Evolutionary conservation across 2,329 filamentous ascomycete genomes (phyloP).

Genomic region (Rhynchosporium agropyri): DNA sequence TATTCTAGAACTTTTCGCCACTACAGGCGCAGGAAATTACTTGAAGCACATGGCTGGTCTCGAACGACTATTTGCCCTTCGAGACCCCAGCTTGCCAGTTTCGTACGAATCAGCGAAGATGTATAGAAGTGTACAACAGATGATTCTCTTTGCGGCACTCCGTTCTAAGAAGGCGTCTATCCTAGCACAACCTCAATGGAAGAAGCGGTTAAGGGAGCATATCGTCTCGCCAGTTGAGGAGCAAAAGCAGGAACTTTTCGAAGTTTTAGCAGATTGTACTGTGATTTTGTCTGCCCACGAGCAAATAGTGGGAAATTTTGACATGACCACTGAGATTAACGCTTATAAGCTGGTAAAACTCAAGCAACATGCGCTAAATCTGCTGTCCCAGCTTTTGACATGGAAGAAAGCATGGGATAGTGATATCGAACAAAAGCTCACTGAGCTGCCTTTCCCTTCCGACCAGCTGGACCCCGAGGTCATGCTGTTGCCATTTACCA

Average conservation of each 20-base stretch:
- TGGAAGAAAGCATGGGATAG: conserved; percentile 23
- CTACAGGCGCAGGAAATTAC: conserved; percentile 36
- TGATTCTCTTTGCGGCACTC: conserved; percentile 21
- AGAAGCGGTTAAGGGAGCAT: conserved; percentile 27
- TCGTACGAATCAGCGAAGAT: conserved; percentile 31
- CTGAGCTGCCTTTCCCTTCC: not conserved
- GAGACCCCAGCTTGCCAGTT: conserved; percentile 26
- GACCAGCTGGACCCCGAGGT: not conserved
- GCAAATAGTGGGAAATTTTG: conserved; percentile 1
- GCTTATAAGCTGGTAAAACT: not conserved
- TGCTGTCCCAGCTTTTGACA: conserved; percentile 15
- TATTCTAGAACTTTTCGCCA: conserved; percentile 39
- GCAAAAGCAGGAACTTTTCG: conserved; percentile 38
- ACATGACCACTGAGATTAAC: not conserved
- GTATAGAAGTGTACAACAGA: conserved; percentile 12
- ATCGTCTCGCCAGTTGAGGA: conserved; percentile 29
- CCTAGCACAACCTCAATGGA: conserved; percentile 39
- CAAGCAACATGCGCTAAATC: conserved; percentile 5
- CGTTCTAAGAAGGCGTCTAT: conserved; percentile 32
- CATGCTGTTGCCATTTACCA: conserved; percentile 13
- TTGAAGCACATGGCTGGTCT: conserved; percentile 41
- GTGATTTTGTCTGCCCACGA: conserved; percentile 34
- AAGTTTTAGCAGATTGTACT: conserved; percentile 41
- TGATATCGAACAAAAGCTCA: not conserved
- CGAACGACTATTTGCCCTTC: conserved; percentile 38